phyloP scores from a whole-genome alignment of 306 rosid genomes.

The Cucumis hystrix region DNA sequence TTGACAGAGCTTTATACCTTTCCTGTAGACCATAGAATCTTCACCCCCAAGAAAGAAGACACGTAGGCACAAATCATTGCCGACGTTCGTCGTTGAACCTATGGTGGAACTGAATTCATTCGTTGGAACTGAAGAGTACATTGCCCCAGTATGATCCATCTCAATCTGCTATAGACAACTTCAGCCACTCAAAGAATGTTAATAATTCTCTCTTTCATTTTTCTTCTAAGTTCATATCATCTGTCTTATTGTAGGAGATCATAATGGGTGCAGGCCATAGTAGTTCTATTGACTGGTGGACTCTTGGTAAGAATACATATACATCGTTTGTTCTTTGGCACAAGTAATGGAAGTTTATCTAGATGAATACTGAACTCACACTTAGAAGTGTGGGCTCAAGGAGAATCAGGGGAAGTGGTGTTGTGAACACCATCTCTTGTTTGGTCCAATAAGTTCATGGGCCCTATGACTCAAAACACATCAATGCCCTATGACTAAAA shows the following conservation, averaged over 20 bases:
- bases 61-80: constrained; percentile 53
- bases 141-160: constrained; percentile 79
- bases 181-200: neutral
- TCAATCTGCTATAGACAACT: neutral
- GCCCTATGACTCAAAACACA: no score
- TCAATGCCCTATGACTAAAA: no score
- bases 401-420: no score
- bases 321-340: neutral
- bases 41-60: constrained; percentile 22
- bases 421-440: no score
- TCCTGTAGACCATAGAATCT: constrained; percentile 50
- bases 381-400: neutral
- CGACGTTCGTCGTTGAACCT: constrained; percentile 72
- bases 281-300: constrained; percentile 97
- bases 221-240: neutral
- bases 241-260: constrained; percentile 50
- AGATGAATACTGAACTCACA: neutral
- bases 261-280: constrained; percentile 72
- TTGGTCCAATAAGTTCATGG: no score
- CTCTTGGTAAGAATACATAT: constrained; percentile 53
- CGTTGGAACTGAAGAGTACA: constrained; percentile 95
- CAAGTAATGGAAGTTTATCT: neutral
- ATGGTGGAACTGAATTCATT: constrained; percentile 61
- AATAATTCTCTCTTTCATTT: neutral
- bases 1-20: constrained; percentile 2